Percentiles rank a stretch among this genome's conserved stretches.
Conservation (phyloP, 495 filamentous ascomycete species). For the Poronia punctata region DNA sequence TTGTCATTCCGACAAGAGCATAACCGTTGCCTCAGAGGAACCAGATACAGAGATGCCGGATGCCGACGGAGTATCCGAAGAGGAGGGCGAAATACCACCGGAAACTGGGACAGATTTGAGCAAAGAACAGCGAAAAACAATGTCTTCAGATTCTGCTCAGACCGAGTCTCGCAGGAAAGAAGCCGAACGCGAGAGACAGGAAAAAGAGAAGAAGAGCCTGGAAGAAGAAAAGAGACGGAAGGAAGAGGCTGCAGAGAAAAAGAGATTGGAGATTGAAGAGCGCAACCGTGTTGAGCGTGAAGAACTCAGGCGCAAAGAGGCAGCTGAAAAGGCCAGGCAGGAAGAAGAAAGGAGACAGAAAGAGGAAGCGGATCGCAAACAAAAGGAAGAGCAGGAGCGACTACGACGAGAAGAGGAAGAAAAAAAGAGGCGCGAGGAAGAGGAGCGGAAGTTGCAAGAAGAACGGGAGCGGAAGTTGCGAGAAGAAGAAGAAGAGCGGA, state of each 20-base stretch:
- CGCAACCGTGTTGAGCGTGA: constrained; percentile 14
- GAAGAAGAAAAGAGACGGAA: constrained; percentile 34
- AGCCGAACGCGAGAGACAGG: constrained; percentile 37
- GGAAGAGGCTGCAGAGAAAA: constrained; percentile 41
- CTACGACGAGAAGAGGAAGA: constrained; percentile 26
- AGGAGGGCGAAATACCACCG: constrained; percentile 33
- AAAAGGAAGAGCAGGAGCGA: constrained; percentile 31
- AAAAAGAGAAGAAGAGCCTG: constrained; percentile 44
- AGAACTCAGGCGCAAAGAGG: constrained; percentile 16
- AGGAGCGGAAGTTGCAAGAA: constrained; percentile 31
- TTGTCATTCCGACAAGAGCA: constrained; percentile 34
- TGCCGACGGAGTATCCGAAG: constrained; percentile 22
- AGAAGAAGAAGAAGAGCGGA: constrained; percentile 27
- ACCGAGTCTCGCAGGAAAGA: constrained; percentile 46
- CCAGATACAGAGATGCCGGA: constrained; percentile 42
- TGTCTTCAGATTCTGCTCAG: constrained; percentile 33
- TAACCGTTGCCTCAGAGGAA: constrained; percentile 43
- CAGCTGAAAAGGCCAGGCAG: constrained; percentile 9
- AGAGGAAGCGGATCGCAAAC: constrained; percentile 24
- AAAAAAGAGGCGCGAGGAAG: constrained; percentile 30
- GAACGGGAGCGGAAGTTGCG: constrained; percentile 24
- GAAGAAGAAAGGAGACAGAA: constrained; percentile 20
- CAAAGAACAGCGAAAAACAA: constrained; percentile 27
- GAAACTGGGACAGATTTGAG: constrained; percentile 37
- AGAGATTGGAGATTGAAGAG: constrained; percentile 25